Evolutionary conservation across 148 eudicot genomes (phyloP).

Genomic region (Persicaria maculosa): DNA sequence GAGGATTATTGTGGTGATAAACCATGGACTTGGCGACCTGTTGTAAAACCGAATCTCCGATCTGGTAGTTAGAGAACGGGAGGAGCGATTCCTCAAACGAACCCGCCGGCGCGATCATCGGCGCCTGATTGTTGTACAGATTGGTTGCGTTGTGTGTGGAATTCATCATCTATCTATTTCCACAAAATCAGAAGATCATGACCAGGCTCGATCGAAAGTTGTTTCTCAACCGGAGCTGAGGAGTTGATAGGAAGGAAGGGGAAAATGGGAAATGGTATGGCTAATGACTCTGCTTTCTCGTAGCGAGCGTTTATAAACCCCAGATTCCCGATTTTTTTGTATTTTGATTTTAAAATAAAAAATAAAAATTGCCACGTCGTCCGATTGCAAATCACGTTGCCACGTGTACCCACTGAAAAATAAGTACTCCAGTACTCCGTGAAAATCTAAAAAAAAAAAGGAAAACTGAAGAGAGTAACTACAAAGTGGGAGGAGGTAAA

Average conservation of each 20-base stretch:
- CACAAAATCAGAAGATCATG: background rate
- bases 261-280: background rate
- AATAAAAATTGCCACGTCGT: constrained; percentile 2
- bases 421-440: background rate
- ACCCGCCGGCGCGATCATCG: background rate
- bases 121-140: background rate
- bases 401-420: background rate
- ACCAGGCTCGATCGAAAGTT: background rate
- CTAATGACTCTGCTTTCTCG: background rate
- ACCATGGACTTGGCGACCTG: constrained; percentile 1
- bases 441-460: background rate
- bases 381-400: background rate
- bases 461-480: background rate
- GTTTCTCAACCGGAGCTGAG: background rate
- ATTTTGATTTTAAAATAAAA: background rate
- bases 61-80: background rate
- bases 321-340: background rate
- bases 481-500: background rate
- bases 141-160: constrained; percentile 5
- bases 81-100: background rate
- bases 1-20: constrained; percentile 1
- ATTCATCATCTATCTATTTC: background rate
- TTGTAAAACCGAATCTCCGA: background rate
- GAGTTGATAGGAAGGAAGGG: background rate
- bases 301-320: background rate